phyloP scores from a whole-genome alignment of 805 yeast species.

The Myxozyma kluyveri region DNA sequence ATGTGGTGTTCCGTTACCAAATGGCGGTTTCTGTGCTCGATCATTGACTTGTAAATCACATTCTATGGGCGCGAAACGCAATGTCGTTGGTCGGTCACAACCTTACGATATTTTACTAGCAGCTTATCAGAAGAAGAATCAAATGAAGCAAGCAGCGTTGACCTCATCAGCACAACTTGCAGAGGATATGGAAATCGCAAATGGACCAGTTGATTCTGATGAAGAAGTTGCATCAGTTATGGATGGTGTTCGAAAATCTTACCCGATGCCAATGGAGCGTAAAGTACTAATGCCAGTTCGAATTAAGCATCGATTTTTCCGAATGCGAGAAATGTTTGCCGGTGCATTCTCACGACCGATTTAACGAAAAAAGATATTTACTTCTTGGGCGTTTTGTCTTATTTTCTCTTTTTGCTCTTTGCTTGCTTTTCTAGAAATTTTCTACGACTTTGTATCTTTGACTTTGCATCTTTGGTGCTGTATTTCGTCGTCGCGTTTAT shows the following conservation, averaged over 20 bases:
- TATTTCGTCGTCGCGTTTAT: too few relatives aligned
- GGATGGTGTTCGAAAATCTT: slow-evolving; percentile 78
- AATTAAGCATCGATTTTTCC: slow-evolving; percentile 67
- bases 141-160: slow-evolving; percentile 63
- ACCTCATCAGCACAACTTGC: slow-evolving; percentile 43
- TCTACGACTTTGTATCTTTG: too few relatives aligned
- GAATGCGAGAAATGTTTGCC: slow-evolving; percentile 94
- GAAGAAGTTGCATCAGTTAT: slow-evolving; percentile 90
- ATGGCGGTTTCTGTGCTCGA: slow-evolving; percentile 94
- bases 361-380: slow-evolving; percentile 1
- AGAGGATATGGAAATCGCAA: slow-evolving; percentile 37
- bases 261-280: slow-evolving; percentile 75
- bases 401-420: background rate
- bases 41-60: slow-evolving; percentile 96
- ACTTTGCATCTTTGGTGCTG: too few relatives aligned
- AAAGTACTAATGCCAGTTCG: slow-evolving; percentile 68
- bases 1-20: slow-evolving; percentile 92
- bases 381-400: background rate
- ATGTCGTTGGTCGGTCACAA: slow-evolving; percentile 89
- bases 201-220: slow-evolving; percentile 66
- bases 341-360: slow-evolving; percentile 59
- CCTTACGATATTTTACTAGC: slow-evolving; percentile 86
- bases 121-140: slow-evolving; percentile 88
- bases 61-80: slow-evolving; percentile 97
- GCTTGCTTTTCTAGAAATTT: background rate